Conservation (phyloP, 2,329 filamentous ascomycete genomes). For the Acrocalymma vagum region DNA sequence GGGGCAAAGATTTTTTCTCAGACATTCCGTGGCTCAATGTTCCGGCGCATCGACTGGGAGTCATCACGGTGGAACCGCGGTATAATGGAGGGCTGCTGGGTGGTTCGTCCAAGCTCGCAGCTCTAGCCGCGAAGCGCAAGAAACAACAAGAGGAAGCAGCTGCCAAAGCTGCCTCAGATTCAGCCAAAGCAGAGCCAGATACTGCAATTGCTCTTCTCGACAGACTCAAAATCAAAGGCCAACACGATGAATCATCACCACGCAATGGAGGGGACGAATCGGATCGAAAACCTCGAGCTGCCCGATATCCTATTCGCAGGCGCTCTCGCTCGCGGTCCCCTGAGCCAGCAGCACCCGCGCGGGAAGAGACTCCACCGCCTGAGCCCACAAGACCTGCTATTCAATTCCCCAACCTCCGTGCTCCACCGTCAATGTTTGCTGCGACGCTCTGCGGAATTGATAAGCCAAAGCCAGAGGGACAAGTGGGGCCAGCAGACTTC, state of each 20-base stretch:
- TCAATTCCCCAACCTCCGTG: slow-evolving; percentile 50
- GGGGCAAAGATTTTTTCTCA: slow-evolving; percentile 71
- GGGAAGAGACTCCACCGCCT: slow-evolving; percentile 19
- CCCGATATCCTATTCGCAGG: slow-evolving; percentile 38
- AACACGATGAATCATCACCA: slow-evolving; percentile 11
- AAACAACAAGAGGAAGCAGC: slow-evolving; percentile 77
- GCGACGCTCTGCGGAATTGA: slow-evolving; percentile 54
- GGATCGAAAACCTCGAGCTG: slow-evolving; percentile 14
- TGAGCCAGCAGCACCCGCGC: slow-evolving; percentile 19
- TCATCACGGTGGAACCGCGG: slow-evolving; percentile 68
- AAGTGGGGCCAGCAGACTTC: slow-evolving; percentile 20
- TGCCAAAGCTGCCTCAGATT: slow-evolving; percentile 22
- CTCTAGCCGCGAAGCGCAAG: slow-evolving; percentile 84
- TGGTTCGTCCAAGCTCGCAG: slow-evolving; percentile 86
- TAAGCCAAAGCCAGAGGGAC: slow-evolving; percentile 9
- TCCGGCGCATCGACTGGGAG: slow-evolving; percentile 69
- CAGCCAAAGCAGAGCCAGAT: slow-evolving; percentile 30
- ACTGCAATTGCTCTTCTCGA: slow-evolving; percentile 54
- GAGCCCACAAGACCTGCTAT: slow-evolving; percentile 28
- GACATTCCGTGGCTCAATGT: slow-evolving; percentile 88
- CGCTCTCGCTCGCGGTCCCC: slow-evolving; percentile 40
- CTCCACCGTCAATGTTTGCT: slow-evolving; percentile 61
- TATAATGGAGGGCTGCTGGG: slow-evolving; percentile 77
- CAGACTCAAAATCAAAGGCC: slow-evolving; percentile 47
- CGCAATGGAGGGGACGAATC: slow-evolving; percentile 3